phyloP scores from a whole-genome alignment of 1,284 basidiomycete genomes.

The Microbotryomycetes sp. region DNA sequence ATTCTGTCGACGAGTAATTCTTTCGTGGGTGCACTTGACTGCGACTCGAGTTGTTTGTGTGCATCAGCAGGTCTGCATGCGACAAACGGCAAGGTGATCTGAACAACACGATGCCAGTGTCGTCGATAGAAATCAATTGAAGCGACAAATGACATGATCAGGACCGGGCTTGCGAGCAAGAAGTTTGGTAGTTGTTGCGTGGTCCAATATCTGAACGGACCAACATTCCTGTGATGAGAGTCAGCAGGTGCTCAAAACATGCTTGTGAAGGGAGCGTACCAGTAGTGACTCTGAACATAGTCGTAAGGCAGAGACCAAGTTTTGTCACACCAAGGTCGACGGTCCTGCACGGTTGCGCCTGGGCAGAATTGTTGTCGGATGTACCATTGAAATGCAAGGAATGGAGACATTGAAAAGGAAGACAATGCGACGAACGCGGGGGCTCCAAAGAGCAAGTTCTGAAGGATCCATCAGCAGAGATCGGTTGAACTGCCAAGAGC shows the following conservation, averaged over 20 bases:
- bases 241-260: neutral
- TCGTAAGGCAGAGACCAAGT: slow-evolving; percentile 69
- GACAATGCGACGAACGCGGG: slow-evolving; percentile 46
- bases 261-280: slow-evolving; percentile 45
- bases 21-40: no score
- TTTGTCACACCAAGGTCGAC: slow-evolving; percentile 59
- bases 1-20: slow-evolving; percentile 44
- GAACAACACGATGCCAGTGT: neutral
- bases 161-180: slow-evolving; percentile 62
- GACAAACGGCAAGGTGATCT: slow-evolving; percentile 13
- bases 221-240: slow-evolving; percentile 54
- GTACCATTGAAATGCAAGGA: slow-evolving; percentile 60
- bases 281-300: slow-evolving; percentile 79
- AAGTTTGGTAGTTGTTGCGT: slow-evolving; percentile 80
- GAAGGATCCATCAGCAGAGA: neutral
- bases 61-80: neutral
- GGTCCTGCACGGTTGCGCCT: neutral
- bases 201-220: slow-evolving; percentile 82
- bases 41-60: neutral
- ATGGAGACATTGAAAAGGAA: slow-evolving; percentile 55
- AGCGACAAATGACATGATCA: slow-evolving; percentile 26
- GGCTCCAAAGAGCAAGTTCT: slow-evolving; percentile 40
- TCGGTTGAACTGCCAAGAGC: neutral
- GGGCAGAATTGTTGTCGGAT: slow-evolving; percentile 64
- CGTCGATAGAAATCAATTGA: slow-evolving; percentile 27